Evolutionary conservation across 495 filamentous ascomycete species (phyloP), one percentile per base, ranked within the genome.

Genomic region (Melanomma pulvis-pyrius): DNA sequence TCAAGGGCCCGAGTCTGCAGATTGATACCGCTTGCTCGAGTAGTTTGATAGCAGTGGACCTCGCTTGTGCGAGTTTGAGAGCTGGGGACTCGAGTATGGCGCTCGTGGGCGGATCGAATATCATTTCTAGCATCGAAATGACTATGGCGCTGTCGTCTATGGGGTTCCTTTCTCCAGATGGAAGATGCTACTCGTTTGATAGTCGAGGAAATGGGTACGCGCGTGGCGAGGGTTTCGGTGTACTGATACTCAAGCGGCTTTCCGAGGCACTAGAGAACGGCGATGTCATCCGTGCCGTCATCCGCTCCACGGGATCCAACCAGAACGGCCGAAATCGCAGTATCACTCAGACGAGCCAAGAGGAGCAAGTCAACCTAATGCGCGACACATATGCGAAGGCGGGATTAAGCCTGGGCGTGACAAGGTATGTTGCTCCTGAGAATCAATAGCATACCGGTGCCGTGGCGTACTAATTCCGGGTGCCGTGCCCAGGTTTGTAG

Each of bases 271-370:
- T 76, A 0, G 63, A 28, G 3, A 67, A 74, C 24, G 68, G 68
- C 4, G 79, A 81, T 34, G 15, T 74, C 48, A 77, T 83, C n/a
- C 73, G 76, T 19, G 77, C 78, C n/a, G 57, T 83, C 4, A 79
- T 83, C 47, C 74, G 82, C 5, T 78, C 61, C 0, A 76, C 76
- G 0, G 77, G 72, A 11, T 61, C 72, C 7, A 83, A 83, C 58
- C 74, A 78, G 32, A 79, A 83, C 63, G 82, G 81, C 0, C 66
- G 71, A 15, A 82, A 72, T 22, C n/a, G 19, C 1, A 77, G 80
- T 0, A 65, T 71, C 28, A 67, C 68, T 3, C 58, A 53, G 21
- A 59, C 68, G 19, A 68, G 55, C 48, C 19, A 49, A 19, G 29
- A 17, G 6, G 59, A 36, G 4, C 68, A 71, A 29, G 55, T 19